A percentile compares a stretch with the other conserved stretches of the same genome.
These are phyloP conservation scores for Colletotrichum costaricense DNA, from an alignment of 2,329 filamentous ascomycete genomes.

Conservation along the genomic window DNA sequence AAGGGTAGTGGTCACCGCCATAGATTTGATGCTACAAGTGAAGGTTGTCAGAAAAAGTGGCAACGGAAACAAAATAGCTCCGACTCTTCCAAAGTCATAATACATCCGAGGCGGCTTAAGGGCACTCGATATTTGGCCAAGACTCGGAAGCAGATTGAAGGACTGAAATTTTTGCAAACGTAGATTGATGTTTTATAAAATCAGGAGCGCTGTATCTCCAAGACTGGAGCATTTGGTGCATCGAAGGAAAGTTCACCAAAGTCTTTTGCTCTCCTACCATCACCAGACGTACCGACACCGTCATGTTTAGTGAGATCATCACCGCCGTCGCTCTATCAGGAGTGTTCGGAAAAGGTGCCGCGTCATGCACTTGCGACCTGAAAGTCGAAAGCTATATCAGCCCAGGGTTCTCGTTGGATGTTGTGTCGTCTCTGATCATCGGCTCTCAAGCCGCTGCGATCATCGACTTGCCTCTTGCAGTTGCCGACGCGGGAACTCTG, in stretches of 20 bases:
- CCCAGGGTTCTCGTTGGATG: conserved; percentile 12
- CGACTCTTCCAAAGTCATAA: background rate
- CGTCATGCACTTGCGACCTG: background rate
- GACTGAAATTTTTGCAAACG: background rate
- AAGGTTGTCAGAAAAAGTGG: background rate
- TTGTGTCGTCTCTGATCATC: conserved; percentile 29
- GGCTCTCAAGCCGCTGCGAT: conserved; percentile 25
- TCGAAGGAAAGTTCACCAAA: background rate
- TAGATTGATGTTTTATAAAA: background rate
- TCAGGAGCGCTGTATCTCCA: background rate
- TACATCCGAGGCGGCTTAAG: background rate
- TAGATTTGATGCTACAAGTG: background rate
- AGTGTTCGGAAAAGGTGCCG: background rate
- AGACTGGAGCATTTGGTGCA: background rate
- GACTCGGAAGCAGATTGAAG: background rate
- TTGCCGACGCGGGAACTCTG: background rate
- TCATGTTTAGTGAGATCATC: background rate
- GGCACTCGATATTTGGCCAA: background rate
- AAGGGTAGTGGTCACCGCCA: background rate
- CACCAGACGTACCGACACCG: background rate
- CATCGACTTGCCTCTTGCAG: conserved; percentile 22
- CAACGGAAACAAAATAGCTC: background rate
- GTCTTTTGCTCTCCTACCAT: background rate
- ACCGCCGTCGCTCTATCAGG: background rate
- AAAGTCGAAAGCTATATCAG: background rate